Conservation (phyloP, 2,329 filamentous ascomycete genomes). For the Botrytis squamosa region DNA sequence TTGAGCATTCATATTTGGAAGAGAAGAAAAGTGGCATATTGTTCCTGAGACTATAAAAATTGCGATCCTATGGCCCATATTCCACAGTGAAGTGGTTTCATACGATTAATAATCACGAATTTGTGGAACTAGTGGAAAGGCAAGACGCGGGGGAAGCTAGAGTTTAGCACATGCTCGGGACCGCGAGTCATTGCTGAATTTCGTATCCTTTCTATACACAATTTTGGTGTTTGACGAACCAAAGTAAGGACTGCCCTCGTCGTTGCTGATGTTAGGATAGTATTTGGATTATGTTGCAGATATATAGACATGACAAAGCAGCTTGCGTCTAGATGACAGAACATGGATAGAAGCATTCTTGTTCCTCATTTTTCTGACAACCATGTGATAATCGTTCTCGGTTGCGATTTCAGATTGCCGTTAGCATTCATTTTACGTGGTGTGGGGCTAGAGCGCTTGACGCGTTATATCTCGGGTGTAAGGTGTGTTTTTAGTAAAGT, state of each 20-base stretch:
- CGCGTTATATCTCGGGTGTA: no score
- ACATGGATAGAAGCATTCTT: neutral
- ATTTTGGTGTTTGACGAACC: neutral
- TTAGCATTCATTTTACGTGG: neutral
- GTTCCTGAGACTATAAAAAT: neutral
- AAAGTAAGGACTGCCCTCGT: neutral
- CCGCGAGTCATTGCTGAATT: neutral
- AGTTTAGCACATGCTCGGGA: neutral
- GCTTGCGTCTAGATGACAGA: neutral
- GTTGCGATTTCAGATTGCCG: neutral
- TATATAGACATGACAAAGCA: neutral
- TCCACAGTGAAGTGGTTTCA: no score
- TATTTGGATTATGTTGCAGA: neutral
- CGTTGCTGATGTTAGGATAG: neutral
- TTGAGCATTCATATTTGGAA: neutral
- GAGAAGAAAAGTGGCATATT: no score
- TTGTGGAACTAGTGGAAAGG: neutral
- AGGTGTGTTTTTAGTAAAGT: no score
- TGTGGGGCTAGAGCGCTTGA: neutral
- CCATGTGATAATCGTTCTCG: neutral
- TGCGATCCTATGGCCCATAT: neutral
- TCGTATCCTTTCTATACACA: neutral
- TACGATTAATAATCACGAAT: neutral
- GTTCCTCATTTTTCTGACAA: neutral
- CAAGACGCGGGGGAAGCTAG: neutral